Evolutionary conservation across 768 basidiomycete species (phyloP), one percentile per base, ranked within the genome.

Genomic region (Lepiota brunneoincarnata): DNA sequence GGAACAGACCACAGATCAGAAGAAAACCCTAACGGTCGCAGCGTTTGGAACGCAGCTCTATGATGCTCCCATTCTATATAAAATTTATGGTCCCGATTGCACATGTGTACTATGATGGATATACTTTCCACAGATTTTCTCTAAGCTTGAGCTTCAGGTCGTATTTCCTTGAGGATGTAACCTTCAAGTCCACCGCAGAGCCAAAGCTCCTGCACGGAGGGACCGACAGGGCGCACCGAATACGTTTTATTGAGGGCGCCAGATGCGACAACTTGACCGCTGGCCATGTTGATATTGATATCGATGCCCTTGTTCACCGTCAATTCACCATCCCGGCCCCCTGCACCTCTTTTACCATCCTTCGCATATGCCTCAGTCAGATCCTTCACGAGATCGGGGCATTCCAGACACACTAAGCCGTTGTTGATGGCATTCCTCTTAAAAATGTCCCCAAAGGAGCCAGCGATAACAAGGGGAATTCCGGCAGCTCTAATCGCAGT

Each of bases 351-450:
- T 67, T 74, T 75, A 0, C 88, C 91, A 44, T 84, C 85, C 67
- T 82, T 85, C 0, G 86, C 89, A 65, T 87, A 92, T 43, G 72
- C 69, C 37, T 72, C 70, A 1, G 97, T 98, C 51, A 98, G 75
- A 61, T 97, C 93, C 15, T 75, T 71, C 15, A 98, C 88, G 37
- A 99, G 82, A 63, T 89, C 90, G 0, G 96, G 95, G 55, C 84
- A 89, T 72, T 98, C 96, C 41, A 98, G 70, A 65, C 97, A 97
- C 47, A 99, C 91, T 5, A 99, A 78, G 9, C 94, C 96, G 66
- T 99, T 98, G 74, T 99, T 99, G 74, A 98, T 98, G 15, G 93
- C 90, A 69, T 99, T 99, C 28, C 97, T 86, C 76, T 98, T 98
- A 81, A 97, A 99, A 64, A 98, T 98, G 68, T 99, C 97, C 9